Conservation (phyloP, 257 asterid species). For the Galeopsis tetrahit region DNA sequence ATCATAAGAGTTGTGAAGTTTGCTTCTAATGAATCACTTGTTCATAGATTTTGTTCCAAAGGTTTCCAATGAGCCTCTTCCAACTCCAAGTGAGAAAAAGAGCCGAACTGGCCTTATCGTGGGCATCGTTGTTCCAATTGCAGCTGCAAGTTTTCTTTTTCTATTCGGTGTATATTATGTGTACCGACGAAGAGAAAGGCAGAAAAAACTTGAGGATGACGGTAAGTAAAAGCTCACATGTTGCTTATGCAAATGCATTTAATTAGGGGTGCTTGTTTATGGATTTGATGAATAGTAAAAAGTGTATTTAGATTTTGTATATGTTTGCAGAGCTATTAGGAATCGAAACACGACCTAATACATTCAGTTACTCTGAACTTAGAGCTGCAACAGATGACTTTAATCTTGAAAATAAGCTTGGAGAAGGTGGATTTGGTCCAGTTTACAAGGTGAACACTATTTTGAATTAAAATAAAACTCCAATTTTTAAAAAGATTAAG, state of each 20-base stretch:
- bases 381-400: constrained; percentile 73
- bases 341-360: constrained; percentile 72
- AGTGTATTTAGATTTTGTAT: too few relatives aligned
- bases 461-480: neutral
- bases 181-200: constrained; percentile 48
- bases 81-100: constrained; percentile 28
- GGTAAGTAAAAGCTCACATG: constrained; percentile 39
- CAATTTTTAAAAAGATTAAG: neutral
- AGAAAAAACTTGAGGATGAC: constrained; percentile 49
- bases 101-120: constrained; percentile 62
- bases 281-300: too few relatives aligned
- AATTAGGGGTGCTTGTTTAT: too few relatives aligned
- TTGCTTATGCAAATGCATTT: neutral
- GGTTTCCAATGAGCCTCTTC: constrained; percentile 57
- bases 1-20: neutral
- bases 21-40: constrained; percentile 11
- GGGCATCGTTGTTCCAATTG: constrained; percentile 57
- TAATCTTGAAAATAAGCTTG: constrained; percentile 67
- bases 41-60: constrained; percentile 63
- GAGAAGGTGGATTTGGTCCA: constrained; percentile 97
- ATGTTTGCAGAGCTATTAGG: constrained; percentile 62
- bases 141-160: constrained; percentile 42
- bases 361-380: constrained; percentile 71
- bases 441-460: constrained; percentile 65
- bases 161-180: constrained; percentile 38